Evolutionary conservation across 1,284 basidiomycete genomes (phyloP), one percentile per base, ranked within the genome.

Genomic region (Ceratobasidium sp.): DNA sequence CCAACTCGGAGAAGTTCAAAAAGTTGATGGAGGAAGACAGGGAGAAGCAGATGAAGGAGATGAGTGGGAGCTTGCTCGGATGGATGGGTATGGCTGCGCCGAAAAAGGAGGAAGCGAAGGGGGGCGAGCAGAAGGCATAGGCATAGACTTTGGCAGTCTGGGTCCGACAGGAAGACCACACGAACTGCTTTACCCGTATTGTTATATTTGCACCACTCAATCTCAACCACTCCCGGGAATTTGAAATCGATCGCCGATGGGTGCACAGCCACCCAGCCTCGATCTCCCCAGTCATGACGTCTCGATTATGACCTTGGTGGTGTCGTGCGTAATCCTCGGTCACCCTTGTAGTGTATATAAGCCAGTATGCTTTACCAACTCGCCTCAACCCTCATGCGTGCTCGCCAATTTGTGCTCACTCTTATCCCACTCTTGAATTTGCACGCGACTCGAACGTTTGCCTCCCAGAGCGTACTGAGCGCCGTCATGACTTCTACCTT

Each of bases 1-100:
- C 93, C 71, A 93, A 99, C 85, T 93, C 92, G 82, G 93, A 89
- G 60, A 90, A 93, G 80, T 91, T 99, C 81, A 93, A 96, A 84
- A 88, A 89, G 82, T 82, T 92, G 82, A 86, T 95, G 81, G 91
- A 95, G 83, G 93, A 95, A 80, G 96, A 98, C 82, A 92, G 92
- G 83, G 89, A 95, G 83, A 90, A 91, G 70, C 91, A 94, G 87
- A 86, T 91, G 82, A 88, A 88, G 77, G 88, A 90, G 82, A 89
- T 90, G 88, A 83, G 86, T 0, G 89, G 87, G 0, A 87, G 85
- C 5, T 74, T 90, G 48, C 84, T 88, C 75, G 85, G 86, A 38
- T 74, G 59, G 60, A 74, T 74, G 71, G 71, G 71, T 23, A 74
- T 74, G 71, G 60, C 71, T 64, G 27, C 71, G 35, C 71, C 71